Evolutionary conservation across 371 early-diverging fungal genomes (phyloP).

Genomic region (Mortierella sp.): DNA sequence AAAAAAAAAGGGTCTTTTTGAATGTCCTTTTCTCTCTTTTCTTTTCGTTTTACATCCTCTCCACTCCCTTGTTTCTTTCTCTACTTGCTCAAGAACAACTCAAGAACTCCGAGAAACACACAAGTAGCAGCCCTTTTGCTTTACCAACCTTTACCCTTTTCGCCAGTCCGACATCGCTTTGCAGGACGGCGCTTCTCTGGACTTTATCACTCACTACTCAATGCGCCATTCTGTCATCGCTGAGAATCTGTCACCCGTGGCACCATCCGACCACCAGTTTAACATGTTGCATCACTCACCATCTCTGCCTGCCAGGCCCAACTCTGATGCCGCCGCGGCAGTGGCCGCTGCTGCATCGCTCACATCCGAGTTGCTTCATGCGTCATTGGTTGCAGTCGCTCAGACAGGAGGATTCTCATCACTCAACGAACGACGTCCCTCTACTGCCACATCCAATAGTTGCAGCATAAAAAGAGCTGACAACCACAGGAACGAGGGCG

Average conservation of each 20-base stretch:
- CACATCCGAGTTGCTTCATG: conserved; percentile 40
- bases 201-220: not conserved
- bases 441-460: not conserved
- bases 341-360: conserved; percentile 21
- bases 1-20: not conserved
- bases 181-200: not conserved
- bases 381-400: conserved; percentile 26
- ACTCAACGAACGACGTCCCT: not conserved
- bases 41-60: not conserved
- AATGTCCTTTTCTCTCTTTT: not conserved
- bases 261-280: conserved; percentile 26
- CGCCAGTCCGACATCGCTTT: not conserved
- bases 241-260: conserved; percentile 22
- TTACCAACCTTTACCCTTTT: not conserved
- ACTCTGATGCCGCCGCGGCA: conserved; percentile 11
- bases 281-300: conserved; percentile 19
- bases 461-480: not conserved
- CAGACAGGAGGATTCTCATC: not conserved
- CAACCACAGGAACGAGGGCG: not conserved
- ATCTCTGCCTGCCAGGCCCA: conserved; percentile 15
- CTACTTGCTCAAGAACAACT: not conserved
- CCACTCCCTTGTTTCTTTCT: not conserved
- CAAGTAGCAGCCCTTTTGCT: too few relatives aligned
- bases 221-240: conserved; percentile 45
- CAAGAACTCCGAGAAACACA: not conserved